Base-by-base conservation (phyloP, 371 early-diverging fungal genomes). In the Zopfochytrium polystomum region DNA sequence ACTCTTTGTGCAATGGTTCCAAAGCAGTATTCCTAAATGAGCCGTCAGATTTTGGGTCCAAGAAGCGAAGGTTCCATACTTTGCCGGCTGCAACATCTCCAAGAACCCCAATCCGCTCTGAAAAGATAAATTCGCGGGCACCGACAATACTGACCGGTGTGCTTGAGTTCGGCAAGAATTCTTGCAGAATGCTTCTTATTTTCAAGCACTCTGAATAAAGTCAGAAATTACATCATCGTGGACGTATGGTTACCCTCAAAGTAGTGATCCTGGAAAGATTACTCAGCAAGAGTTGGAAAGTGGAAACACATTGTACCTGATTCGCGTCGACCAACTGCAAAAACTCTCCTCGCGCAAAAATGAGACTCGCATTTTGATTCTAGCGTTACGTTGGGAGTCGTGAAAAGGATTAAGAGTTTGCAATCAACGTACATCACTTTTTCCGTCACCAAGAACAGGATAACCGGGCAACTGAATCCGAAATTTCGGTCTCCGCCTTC, bases 211-310 rank as follows among this genome's bases (percentile, higher is more conserved):
- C 93, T 68, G 52, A 22, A 13, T 5, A 29, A 58, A 7, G n/a
- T 3, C 13, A 32, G 33, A 23, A 23, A 42, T 18, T 30, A 13
- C 45, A 55, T 11, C 43, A 11, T 23, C 13, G 23, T 52, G 15
- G 7, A 9, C 15, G 11, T 5, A 35, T 34, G 22, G 25, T 29
- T 13, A 68, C 65, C 65, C 62, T 72, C 72, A 23, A 73, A 79
- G 65, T 93, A 93, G 70, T 93, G 88, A 70, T 94, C 95, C 75
- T 92, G 92, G 92, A 63, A n/a, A n/a, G n/a, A n/a, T n/a, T n/a
- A n/a, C n/a, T n/a, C n/a, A n/a, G n/a, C n/a, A n/a, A n/a, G n/a
- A n/a, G n/a, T n/a, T n/a, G n/a, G n/a, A n/a, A n/a, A n/a, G n/a
- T n/a, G n/a, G n/a, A n/a, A n/a, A n/a, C n/a, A n/a, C n/a, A n/a